Evolutionary conservation across 202 grass and related monocot species (phyloP), one percentile per base, ranked within the genome.

Genomic region (Bolboschoenoplectus hybrid): DNA sequence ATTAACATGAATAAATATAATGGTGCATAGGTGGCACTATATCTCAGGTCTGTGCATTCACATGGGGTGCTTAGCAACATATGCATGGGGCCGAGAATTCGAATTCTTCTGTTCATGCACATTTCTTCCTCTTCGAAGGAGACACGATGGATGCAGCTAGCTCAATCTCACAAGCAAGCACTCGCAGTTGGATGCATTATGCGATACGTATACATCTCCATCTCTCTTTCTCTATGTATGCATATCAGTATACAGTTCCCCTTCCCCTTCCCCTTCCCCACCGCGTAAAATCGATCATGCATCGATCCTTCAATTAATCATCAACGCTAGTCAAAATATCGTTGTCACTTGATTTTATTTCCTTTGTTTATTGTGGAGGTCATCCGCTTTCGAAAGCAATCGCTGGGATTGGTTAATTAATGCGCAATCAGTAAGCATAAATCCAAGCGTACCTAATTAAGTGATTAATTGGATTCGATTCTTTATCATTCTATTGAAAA

Each of bases 361-460:
- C 47, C 14, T 51, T 45, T 44, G 4, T 32, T 44, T 60, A 39
- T 60, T 68, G 38, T 66, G 7, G 50, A 69, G 43, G 46, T 83
- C 69, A 52, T 83, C 63, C 81, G 39, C 9, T 68, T 63, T 51
- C 17, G 65, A 64, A 69, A 83, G 81, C 81, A 83, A 83, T 50
- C 20, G 38, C 41, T 81, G 7, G 6, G 40, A 68, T 17, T 83
- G 39, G 81, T 66, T 47, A 47, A 56, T 78, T 58, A 51, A 40
- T 57, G 50, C 9, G 26, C 26, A 26, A 26, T 26, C 26, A 26
- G 26, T 26, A 79, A 36, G 74, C 2, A 74, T 46, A 5, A 16
- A 35, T 38, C 3, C 34, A 39, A 66, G 40, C 3, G 12, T 9
- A 7, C 62, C 19, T 34, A 64, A 63, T 26, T 20, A 17, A 57